Evolutionary conservation across 345 rosid species (phyloP), one percentile per base, ranked within the genome.

Genomic region (Moringa oleifera): DNA sequence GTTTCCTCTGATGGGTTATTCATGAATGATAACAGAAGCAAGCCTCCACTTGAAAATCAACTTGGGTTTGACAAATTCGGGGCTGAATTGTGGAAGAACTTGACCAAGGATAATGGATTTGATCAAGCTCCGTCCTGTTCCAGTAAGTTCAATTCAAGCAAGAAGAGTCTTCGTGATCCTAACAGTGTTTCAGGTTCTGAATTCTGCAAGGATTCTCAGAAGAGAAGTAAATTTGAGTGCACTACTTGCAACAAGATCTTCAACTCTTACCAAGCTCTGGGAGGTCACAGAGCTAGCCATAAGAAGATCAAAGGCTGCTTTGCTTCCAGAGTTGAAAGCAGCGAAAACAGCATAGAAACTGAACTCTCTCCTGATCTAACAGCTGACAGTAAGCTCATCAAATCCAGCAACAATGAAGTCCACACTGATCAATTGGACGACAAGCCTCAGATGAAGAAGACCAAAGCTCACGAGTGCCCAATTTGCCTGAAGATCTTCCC

Each of bases 261-360:
- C 67, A 73, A 70, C 6, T 83, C 98, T 13, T 86, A 88, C 68
- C 98, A 88, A 81, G 96, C 92, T 59, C 78, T 91, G 16, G 94
- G 95, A n/a, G 95, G 98, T 9, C 98, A 91, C 41, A 85, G 89
- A 65, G 90, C 90, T 6, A 85, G 90, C 74, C 96, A 89, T 50
- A 86, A 60, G 18, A 89, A 82, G 18, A 53, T 18, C 59, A 82
- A 67, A 66, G 81, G 76, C 51, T 67, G 75, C 52, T 71, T 51
- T 41, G 58, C 67, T 28, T 68, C 78, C 1, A 80, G 59, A 72
- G 23, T 57, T 51, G 80, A 77, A 31, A 67, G 61, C 73, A 63
- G 20, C 24, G 84, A 75, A 31, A 77, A 37, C 21, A 73, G 73
- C 62, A 58, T 68, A 24, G 75, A 77, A 61, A 64, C 68, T n/a